These are phyloP conservation scores for Actinidia chinensis DNA, from an alignment of 179 eudicot genomes.

Conservation along the genomic window DNA sequence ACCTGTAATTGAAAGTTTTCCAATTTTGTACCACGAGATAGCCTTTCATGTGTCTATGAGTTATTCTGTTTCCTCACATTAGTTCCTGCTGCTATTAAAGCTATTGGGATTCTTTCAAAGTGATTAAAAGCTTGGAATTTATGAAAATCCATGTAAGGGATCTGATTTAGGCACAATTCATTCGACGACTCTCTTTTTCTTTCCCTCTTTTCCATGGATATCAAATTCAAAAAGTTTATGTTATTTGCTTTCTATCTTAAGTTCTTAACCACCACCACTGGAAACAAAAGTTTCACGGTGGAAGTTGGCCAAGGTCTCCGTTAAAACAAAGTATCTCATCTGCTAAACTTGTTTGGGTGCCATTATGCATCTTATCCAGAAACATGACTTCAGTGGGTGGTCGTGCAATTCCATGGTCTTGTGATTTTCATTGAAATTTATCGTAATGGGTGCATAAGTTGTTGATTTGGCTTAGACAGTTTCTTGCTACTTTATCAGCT, in stretches of 20 bases:
- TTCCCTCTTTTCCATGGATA: neutral
- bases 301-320: neutral
- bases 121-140: neutral
- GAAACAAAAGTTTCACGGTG: neutral
- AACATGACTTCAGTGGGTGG: too few species aligned
- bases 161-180: too few species aligned
- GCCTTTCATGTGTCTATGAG: neutral
- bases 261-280: neutral
- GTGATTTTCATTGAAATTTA: too few species aligned
- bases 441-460: too few species aligned
- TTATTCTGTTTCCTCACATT: neutral
- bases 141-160: neutral
- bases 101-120: neutral
- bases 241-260: neutral
- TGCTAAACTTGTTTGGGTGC: too few species aligned
- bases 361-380: too few species aligned
- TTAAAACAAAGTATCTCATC: too few species aligned
- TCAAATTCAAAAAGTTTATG: neutral
- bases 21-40: neutral
- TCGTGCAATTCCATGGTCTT: too few species aligned
- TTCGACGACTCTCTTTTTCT: too few species aligned
- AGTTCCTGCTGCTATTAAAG: slow-evolving; percentile 2
- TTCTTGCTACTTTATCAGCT: too few species aligned
- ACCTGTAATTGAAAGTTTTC: neutral
- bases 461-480: too few species aligned